Percentiles rank a stretch among this genome's conserved stretches.
These are phyloP conservation scores for Mycothermus thermophilus DNA, from an alignment of 495 filamentous ascomycete genomes.

Conservation along the genomic window DNA sequence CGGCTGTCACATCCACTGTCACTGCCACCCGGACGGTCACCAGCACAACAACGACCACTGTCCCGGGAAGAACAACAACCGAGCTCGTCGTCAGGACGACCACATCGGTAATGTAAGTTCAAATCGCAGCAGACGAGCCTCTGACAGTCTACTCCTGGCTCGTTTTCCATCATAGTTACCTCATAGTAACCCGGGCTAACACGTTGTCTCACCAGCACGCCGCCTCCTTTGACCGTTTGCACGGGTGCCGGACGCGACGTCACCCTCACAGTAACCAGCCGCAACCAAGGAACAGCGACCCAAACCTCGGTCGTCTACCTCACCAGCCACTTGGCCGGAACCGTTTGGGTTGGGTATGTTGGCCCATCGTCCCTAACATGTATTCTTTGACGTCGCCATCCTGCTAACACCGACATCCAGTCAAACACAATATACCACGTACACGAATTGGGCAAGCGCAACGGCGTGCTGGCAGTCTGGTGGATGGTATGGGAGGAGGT, in stretches of 20 bases:
- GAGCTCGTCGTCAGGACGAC: conserved; percentile 29
- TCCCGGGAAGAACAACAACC: conserved; percentile 22
- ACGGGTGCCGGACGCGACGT: conserved; percentile 14
- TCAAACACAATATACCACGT: conserved; percentile 21
- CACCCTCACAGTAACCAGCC: conserved; percentile 23
- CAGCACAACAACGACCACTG: conserved; percentile 21
- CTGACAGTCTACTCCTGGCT: no score
- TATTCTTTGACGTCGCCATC: neutral
- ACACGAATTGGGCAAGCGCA: conserved; percentile 22
- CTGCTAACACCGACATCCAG: conserved; percentile 10
- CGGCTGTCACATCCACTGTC: conserved; percentile 24
- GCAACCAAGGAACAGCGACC: conserved; percentile 18
- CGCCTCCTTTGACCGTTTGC: conserved; percentile 26
- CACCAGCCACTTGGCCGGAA: conserved; percentile 25
- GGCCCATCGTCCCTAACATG: neutral
- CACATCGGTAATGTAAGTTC: no score
- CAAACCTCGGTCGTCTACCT: conserved; percentile 26
- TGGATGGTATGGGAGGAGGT: no score
- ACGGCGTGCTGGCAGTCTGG: conserved; percentile 26
- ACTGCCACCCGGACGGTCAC: conserved; percentile 32
- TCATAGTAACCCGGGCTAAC: neutral
- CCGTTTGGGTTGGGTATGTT: conserved; percentile 27
- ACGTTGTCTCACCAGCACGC: conserved; percentile 17
- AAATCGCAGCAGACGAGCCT: no score
- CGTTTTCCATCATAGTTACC: no score